Base-by-base conservation (phyloP, 495 filamentous ascomycete species). In the Darksidea phi region DNA sequence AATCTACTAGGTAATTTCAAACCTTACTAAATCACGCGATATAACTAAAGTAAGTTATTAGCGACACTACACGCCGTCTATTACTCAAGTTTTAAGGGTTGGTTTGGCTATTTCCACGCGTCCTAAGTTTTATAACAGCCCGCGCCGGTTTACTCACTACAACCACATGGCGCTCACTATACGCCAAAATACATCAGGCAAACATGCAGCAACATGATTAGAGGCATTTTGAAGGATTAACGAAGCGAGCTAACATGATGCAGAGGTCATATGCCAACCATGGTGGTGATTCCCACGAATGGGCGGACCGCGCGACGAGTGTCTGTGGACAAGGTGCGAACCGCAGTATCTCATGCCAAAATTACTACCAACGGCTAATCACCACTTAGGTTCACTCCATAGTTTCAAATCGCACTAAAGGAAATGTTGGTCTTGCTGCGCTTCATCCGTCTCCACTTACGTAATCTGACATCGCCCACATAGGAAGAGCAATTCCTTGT, bases 401-500 rank as follows among this genome's bases (percentile, higher is more conserved):
- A 18, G 0, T 65, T 15, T 65, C 34, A 10, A 54, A 70, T 46
- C 54, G 67, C 13, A 23, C 54, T 18, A 64, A 57, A 34, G 49
- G 49, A 25, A 56, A 42, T 1, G 67, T 70, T 2, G 49, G 64
- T 50, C n/a, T 10, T 8, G 48, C 28, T 37, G 46, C 17, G 13
- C 24, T 21, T 36, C 23, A 26, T 12, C 13, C 6, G n/a, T 10
- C 47, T 34, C 12, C 10, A 51, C 54, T 67, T 56, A 57, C 32
- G 25, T 54, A 61, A 66, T 47, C 56, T 60, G 45, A 56, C 42
- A 56, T 62, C 49, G 17, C 59, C 36, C 1, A 6, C 57, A 25
- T 64, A 75, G 71, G 51, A 56, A 3, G 73, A 75, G 43, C 58
- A 76, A 41, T 75, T 69, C 41, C 65, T 76, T 13, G 63, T 76